Conservation (phyloP, 768 basidiomycete genomes). For the Coprinopsis strossmayeri region DNA sequence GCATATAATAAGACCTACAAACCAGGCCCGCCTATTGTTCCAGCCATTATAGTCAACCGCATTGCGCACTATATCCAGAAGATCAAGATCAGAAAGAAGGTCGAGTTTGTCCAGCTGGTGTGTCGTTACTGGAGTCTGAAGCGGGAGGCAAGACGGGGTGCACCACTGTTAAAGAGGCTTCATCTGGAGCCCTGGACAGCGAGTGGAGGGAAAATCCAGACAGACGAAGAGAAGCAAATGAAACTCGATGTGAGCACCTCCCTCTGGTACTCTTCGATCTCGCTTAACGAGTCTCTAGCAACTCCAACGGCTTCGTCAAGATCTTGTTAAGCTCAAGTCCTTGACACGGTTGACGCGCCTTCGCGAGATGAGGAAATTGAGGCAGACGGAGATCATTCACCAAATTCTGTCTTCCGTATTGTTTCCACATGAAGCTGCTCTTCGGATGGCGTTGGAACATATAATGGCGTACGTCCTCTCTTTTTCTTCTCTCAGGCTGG, state of each 20-base stretch:
- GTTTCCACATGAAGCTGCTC: conserved; percentile 55
- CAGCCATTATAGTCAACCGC: conserved; percentile 73
- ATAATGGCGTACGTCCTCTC: conserved; percentile 47
- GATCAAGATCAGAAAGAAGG: conserved; percentile 67
- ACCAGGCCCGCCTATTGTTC: conserved; percentile 89
- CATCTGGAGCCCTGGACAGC: conserved; percentile 99
- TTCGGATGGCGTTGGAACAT: conserved; percentile 63
- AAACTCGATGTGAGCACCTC: conserved; percentile 65
- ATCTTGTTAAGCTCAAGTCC: conserved; percentile 67
- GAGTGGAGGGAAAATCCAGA: conserved; percentile 56
- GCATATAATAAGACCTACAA: conserved; percentile 91
- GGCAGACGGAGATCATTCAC: conserved; percentile 60
- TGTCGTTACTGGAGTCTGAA: conserved; percentile 98
- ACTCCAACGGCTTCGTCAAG: conserved; percentile 61
- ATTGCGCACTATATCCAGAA: conserved; percentile 70
- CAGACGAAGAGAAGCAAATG: conserved; percentile 75
- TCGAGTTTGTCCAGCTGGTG: conserved; percentile 67
- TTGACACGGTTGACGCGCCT: conserved; percentile 64
- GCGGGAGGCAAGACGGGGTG: conserved; percentile 86
- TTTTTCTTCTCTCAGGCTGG: background rate
- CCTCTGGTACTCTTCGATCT: background rate
- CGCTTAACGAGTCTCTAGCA: conserved; percentile 24
- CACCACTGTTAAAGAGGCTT: conserved; percentile 85
- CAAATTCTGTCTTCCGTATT: conserved; percentile 56
- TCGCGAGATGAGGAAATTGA: conserved; percentile 77